phyloP scores from a whole-genome alignment of 2,329 filamentous ascomycete genomes.

The Whalleya microplaca region DNA sequence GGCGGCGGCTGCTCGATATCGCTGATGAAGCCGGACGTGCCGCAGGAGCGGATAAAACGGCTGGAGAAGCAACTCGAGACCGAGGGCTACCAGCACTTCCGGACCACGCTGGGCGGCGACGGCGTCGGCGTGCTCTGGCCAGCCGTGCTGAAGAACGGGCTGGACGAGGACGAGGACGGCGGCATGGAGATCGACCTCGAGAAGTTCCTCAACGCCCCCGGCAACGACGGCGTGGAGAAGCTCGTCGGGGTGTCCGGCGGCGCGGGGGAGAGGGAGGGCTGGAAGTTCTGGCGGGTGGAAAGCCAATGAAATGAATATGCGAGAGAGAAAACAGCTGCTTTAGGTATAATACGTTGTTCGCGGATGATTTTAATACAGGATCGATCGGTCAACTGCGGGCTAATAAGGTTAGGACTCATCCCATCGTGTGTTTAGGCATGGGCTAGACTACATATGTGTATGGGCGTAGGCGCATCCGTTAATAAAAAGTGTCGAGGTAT shows the following conservation, averaged over 20 bases:
- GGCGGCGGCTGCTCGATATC: conserved; percentile 97
- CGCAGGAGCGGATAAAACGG: conserved; percentile 58
- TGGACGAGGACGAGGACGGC: conserved; percentile 75
- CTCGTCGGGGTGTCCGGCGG: conserved; percentile 79
- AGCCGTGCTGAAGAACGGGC: conserved; percentile 83
- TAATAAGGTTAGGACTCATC: neutral
- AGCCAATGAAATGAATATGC: conserved; percentile 33
- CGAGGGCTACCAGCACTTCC: conserved; percentile 82
- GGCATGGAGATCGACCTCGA: conserved; percentile 94
- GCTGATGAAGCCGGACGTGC: conserved; percentile 71
- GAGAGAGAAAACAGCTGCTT: neutral
- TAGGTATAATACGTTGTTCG: neutral
- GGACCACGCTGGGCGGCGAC: conserved; percentile 88
- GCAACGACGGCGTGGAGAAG: conserved; percentile 81
- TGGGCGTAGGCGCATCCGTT: neutral
- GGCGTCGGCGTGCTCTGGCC: conserved; percentile 95
- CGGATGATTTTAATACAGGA: neutral
- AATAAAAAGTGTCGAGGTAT: neutral
- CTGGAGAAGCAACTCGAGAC: conserved; percentile 68
- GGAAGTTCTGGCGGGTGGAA: conserved; percentile 83
- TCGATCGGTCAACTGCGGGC: neutral
- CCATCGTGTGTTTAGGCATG: neutral
- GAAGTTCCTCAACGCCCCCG: conserved; percentile 78
- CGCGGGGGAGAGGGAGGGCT: conserved; percentile 72
- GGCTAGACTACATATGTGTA: neutral